Base-by-base conservation (phyloP, 2,329 filamentous ascomycete genomes). In the Ophiostoma novo-ulmi region DNA sequence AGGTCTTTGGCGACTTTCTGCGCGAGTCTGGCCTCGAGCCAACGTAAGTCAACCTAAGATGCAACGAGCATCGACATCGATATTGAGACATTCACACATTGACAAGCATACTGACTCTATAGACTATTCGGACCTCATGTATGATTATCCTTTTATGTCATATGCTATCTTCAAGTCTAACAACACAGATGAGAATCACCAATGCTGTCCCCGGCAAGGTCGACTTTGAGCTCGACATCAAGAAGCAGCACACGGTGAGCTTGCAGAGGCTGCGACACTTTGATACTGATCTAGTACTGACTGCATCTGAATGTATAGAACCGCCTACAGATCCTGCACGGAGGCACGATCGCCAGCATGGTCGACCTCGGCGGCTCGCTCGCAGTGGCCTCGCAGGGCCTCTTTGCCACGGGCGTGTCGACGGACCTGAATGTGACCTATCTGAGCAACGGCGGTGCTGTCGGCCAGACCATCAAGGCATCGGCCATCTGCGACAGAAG, bases 1-100 rank as follows among this genome's bases (percentile, higher is more conserved):
- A 95, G 92, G 92, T 96, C 66, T 86, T 93, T 83, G 90, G 91
- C 78, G 94, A 92, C 1, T 97, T 97, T 80, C 88, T 91, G 82
- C 86, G 87, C 74, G 91, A 92, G 74, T 97, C 93, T 5, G 94
- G 94, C 7, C 82, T 98, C 26, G 94, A 97, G 79, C 93, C 93
- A 78, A 91, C 91, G 94, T 97, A 78, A 76, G 81, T 77, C 5
- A 48, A 17, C 6, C 44, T 13, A 20, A 13, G n/a, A 22, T 26
- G 22, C 22, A 26, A 26, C 52, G 52, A 58, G 31, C n/a, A 26
- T 26, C n/a, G 52, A 58, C 52, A 58, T 58, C 10, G 11, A n/a
- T n/a, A 11, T 20, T 8, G 26, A 20, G 31, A 38, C 14, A 39
- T 35, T 20, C 17, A 44, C 0, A 26, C 52, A 13, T 58, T 5